Evolutionary conservation across 768 basidiomycete species (phyloP).

Genomic region (Lactifluus hygrophoroides): DNA sequence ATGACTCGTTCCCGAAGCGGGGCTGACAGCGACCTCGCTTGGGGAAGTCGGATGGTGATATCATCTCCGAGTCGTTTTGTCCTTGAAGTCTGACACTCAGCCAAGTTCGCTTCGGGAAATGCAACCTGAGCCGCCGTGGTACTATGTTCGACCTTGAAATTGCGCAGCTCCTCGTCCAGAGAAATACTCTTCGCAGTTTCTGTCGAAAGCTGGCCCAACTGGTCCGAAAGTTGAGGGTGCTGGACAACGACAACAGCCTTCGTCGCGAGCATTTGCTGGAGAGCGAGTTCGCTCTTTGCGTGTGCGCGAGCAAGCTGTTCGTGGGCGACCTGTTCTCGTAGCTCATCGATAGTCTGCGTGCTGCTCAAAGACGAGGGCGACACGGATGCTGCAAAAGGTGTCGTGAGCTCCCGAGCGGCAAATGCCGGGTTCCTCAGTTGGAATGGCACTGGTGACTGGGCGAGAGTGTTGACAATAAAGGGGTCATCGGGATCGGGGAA

Average conservation of each 20-base stretch:
- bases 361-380: not conserved
- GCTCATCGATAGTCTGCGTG: not conserved
- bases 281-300: not conserved
- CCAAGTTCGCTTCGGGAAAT: not conserved
- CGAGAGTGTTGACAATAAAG: not conserved
- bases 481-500: not conserved
- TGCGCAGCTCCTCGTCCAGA: not conserved
- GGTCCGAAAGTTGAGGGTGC: not conserved
- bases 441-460: not conserved
- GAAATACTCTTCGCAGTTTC: not conserved
- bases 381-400: not conserved
- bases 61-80: not conserved
- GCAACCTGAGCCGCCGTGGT: not conserved
- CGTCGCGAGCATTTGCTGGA: constrained; percentile 1
- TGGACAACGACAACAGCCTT: constrained; percentile 5
- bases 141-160: not conserved
- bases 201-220: not conserved
- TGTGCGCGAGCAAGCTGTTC: not conserved
- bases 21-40: not conserved
- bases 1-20: not conserved
- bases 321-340: not conserved
- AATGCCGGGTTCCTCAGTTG: too few species aligned
- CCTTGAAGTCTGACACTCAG: not conserved
- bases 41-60: not conserved
- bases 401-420: not conserved